Evolutionary conservation across 768 basidiomycete genomes (phyloP).

Genomic region (Russula dissimulans): DNA sequence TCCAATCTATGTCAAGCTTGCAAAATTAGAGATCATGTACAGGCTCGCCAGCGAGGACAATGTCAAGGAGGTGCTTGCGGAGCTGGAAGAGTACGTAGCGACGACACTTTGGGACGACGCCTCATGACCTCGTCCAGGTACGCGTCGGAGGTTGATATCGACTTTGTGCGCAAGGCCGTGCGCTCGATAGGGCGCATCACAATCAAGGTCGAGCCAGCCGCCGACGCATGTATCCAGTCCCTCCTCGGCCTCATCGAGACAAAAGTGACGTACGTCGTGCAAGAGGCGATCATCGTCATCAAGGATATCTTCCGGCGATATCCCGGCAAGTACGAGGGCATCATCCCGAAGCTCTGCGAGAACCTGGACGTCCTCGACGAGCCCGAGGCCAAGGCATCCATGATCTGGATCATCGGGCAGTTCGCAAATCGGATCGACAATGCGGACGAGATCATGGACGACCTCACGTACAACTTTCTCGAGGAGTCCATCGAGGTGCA

Average conservation of each 20-base stretch:
- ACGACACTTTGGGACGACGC: not conserved
- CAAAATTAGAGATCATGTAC: slow-evolving; percentile 99
- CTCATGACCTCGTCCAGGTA: slow-evolving; percentile 46
- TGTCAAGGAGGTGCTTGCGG: slow-evolving; percentile 83
- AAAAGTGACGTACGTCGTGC: slow-evolving; percentile 78
- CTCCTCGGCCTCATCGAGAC: slow-evolving; percentile 83
- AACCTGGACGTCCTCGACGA: slow-evolving; percentile 89
- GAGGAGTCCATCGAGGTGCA: slow-evolving; percentile 57
- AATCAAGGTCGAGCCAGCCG: slow-evolving; percentile 87
- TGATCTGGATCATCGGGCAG: slow-evolving; percentile 98
- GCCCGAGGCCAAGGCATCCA: slow-evolving; percentile 92
- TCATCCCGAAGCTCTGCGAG: slow-evolving; percentile 89
- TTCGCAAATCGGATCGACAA: slow-evolving; percentile 95
- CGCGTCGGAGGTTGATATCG: slow-evolving; percentile 95
- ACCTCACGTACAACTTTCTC: slow-evolving; percentile 25
- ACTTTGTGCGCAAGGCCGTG: slow-evolving; percentile 96
- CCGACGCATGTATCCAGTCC: slow-evolving; percentile 84
- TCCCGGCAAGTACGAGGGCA: slow-evolving; percentile 92
- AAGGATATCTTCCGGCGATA: slow-evolving; percentile 97
- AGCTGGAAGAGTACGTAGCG: slow-evolving; percentile 77
- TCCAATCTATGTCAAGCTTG: slow-evolving; percentile 97
- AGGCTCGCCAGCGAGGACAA: slow-evolving; percentile 93
- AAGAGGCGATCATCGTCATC: slow-evolving; percentile 94
- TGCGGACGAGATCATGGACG: slow-evolving; percentile 90
- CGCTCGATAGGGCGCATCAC: slow-evolving; percentile 96